A percentile compares a stretch with the other conserved stretches of the same genome.
Conservation (phyloP, 305 asterid genomes). For the Fraxinus sp. region DNA sequence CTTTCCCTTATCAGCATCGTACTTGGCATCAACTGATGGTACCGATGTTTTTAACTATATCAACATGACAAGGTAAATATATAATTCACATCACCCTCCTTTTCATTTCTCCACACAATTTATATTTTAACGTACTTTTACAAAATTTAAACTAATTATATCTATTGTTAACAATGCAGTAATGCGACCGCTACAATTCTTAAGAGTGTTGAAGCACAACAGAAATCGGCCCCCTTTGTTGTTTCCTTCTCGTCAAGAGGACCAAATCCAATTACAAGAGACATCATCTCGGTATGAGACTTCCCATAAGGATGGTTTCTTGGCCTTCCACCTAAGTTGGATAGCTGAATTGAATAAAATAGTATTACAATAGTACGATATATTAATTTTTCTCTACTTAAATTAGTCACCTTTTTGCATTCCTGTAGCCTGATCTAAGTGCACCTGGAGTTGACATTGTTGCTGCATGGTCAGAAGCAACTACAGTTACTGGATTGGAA, state of each 20-base stretch:
- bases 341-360: not conserved
- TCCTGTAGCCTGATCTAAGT: slow-evolving; percentile 35
- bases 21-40: slow-evolving; percentile 38
- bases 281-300: slow-evolving; percentile 36
- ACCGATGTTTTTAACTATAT: slow-evolving; percentile 29
- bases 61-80: slow-evolving; percentile 38
- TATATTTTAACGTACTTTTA: not conserved
- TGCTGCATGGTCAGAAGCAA: slow-evolving; percentile 37
- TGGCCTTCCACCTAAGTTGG: not conserved
- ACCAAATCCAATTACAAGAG: slow-evolving; percentile 36
- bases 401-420: not conserved
- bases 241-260: slow-evolving; percentile 51
- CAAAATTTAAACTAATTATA: not conserved
- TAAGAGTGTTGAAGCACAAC: not conserved
- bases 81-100: not conserved
- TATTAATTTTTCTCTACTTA: not conserved
- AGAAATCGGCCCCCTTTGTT: slow-evolving; percentile 28
- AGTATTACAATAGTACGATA: not conserved
- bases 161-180: not conserved
- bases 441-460: slow-evolving; percentile 48
- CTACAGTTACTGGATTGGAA: slow-evolving; percentile 9
- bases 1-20: slow-evolving; percentile 49
- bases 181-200: not conserved
- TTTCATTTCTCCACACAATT: not conserved
- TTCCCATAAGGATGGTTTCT: not conserved